Percentiles rank a stretch among this genome's conserved stretches.
Evolutionary conservation across 2,329 filamentous ascomycete genomes (phyloP).

Genomic region (Aspergillus ustus): DNA sequence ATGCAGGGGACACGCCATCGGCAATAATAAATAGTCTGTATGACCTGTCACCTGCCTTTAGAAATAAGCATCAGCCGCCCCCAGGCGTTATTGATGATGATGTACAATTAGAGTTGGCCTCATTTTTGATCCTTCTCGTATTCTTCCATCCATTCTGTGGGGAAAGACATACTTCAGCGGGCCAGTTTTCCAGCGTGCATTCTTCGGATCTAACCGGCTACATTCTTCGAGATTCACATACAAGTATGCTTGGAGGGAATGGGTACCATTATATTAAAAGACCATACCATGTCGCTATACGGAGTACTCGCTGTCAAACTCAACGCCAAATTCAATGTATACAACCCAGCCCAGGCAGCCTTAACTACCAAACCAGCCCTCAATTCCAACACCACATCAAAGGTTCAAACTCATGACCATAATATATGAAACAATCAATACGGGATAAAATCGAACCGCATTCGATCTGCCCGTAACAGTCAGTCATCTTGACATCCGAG

Average conservation of each 20-base stretch:
- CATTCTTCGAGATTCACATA: not conserved
- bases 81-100: not conserved
- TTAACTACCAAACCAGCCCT: not conserved
- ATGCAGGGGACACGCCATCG: not conserved
- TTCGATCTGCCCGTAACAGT: conserved; percentile 32
- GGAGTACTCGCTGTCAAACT: conserved; percentile 7
- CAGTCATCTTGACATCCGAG: not conserved
- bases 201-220: not conserved
- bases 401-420: not conserved
- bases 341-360: not conserved
- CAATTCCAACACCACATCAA: conserved; percentile 1
- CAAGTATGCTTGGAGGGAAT: not conserved
- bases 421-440: conserved; percentile 15
- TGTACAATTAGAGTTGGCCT: conserved; percentile 12
- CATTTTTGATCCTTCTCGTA: conserved; percentile 4
- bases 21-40: not conserved
- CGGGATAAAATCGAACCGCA: conserved; percentile 34
- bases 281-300: not conserved
- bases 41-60: not conserved
- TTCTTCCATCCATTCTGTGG: not conserved
- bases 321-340: not conserved
- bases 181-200: not conserved
- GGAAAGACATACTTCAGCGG: not conserved
- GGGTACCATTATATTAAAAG: not conserved
- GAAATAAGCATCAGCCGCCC: conserved; percentile 14